These are phyloP conservation scores for Lepraria neglecta DNA, from an alignment of 495 filamentous ascomycete species.

Conservation along the genomic window DNA sequence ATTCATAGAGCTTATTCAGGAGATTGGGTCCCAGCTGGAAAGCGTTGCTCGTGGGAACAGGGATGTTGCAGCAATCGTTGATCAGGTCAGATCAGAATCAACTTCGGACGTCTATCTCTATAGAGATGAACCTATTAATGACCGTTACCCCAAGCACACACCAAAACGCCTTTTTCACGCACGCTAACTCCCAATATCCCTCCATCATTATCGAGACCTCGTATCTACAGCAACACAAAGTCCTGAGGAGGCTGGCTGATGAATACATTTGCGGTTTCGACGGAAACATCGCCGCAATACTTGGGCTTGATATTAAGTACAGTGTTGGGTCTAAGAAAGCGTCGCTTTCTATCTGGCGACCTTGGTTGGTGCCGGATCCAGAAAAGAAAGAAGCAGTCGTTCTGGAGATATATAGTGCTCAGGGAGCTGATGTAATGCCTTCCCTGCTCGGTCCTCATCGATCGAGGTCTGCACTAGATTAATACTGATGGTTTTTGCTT, in stretches of 20 bases:
- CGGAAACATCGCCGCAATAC: background rate
- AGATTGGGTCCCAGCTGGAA: too few relatives aligned
- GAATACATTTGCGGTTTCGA: conserved; percentile 3
- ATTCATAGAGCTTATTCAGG: background rate
- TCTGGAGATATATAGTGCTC: too few relatives aligned
- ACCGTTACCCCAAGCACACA: background rate
- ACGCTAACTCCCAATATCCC: background rate
- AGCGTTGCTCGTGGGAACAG: too few relatives aligned
- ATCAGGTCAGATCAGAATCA: too few relatives aligned
- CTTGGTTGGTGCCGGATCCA: too few relatives aligned
- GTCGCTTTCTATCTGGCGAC: background rate
- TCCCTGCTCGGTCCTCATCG: too few relatives aligned
- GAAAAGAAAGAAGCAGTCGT: too few relatives aligned
- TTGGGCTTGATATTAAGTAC: conserved; percentile 4
- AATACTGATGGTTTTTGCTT: too few relatives aligned
- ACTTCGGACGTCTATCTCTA: background rate
- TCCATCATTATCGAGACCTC: conserved; percentile 1
- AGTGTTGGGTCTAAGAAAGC: background rate
- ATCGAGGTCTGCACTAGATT: too few relatives aligned
- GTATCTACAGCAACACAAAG: background rate
- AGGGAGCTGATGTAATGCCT: too few relatives aligned
- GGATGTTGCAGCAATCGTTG: too few relatives aligned
- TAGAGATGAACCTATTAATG: conserved; percentile 1
- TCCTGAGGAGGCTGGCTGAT: conserved; percentile 4
- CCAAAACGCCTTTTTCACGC: background rate